Conservation (phyloP, 495 filamentous ascomycete genomes). For the Aspergillus sparsus region DNA sequence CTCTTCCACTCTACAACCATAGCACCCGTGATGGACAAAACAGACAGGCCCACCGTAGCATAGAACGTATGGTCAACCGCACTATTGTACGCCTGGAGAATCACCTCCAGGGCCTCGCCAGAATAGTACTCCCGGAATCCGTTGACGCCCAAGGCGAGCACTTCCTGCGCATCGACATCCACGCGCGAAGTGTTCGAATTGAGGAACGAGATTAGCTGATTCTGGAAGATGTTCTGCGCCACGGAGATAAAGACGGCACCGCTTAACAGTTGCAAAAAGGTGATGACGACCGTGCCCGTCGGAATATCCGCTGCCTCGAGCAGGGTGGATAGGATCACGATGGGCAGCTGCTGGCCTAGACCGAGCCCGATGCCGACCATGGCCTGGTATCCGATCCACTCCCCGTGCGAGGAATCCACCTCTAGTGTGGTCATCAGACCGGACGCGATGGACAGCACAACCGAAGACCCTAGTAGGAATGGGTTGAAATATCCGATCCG, state of each 20-base stretch:
- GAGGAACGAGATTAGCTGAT: constrained; percentile 6
- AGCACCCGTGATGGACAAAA: neutral
- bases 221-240: constrained; percentile 16
- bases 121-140: neutral
- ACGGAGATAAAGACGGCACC: constrained; percentile 53
- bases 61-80: neutral
- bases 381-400: constrained; percentile 72
- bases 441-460: constrained; percentile 59
- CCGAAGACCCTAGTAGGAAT: constrained; percentile 52
- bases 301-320: constrained; percentile 58
- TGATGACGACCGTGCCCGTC: constrained; percentile 63
- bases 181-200: neutral
- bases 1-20: neutral
- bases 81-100: neutral
- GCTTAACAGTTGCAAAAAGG: constrained; percentile 67
- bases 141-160: neutral
- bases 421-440: constrained; percentile 65
- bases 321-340: constrained; percentile 64
- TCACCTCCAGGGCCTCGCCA: neutral
- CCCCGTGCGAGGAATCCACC: constrained; percentile 44
- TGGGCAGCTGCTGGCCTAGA: constrained; percentile 68
- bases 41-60: neutral
- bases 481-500: constrained; percentile 68
- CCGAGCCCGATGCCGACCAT: constrained; percentile 73
- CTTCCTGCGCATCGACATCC: too few relatives aligned